Conservation (phyloP, 345 rosid species). For the Isatis tinctoria region DNA sequence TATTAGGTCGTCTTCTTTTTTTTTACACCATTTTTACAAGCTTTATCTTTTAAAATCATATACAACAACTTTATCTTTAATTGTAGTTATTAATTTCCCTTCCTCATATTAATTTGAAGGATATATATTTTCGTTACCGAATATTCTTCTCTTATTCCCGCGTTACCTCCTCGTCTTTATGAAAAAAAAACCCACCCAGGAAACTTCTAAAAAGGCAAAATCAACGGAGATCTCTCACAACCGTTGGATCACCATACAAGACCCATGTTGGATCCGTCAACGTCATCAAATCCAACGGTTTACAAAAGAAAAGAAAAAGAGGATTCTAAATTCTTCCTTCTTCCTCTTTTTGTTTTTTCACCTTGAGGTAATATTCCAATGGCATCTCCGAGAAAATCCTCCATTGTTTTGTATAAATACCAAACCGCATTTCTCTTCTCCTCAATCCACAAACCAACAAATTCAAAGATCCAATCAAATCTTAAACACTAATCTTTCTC, state of each 20-base stretch:
- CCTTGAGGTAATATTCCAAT: conserved; percentile 49
- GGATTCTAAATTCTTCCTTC: background rate
- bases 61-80: background rate
- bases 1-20: too few species aligned
- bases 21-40: background rate
- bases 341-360: background rate
- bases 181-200: background rate
- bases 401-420: conserved; percentile 40
- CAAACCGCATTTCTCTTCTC: background rate
- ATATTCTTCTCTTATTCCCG: conserved; percentile 36
- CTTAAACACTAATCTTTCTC: background rate
- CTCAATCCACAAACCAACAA: conserved; percentile 14
- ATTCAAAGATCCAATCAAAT: background rate
- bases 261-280: background rate
- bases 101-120: background rate
- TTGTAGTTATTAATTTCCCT: background rate
- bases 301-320: background rate
- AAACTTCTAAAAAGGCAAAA: conserved; percentile 19
- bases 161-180: conserved; percentile 1
- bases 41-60: background rate
- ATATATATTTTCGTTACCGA: background rate
- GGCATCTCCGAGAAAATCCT: conserved; percentile 32
- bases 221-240: background rate
- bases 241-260: conserved; percentile 17
- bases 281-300: conserved; percentile 23